Evolutionary conservation across 2,329 filamentous ascomycete genomes (phyloP).

Genomic region (Cryphonectria carpinicola): DNA sequence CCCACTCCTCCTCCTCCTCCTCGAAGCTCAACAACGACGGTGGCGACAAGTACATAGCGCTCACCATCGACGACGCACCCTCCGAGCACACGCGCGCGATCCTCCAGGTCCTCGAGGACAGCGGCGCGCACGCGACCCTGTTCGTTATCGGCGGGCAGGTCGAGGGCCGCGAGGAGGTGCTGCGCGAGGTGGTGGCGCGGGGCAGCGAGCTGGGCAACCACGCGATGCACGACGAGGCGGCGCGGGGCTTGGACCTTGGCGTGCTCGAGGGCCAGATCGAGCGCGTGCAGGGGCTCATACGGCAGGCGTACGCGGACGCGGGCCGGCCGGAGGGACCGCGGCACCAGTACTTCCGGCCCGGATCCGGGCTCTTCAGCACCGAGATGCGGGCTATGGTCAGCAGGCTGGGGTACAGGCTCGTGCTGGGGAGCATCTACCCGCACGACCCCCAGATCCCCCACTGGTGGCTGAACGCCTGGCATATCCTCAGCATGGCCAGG

Average conservation of each 20-base stretch:
- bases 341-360: conserved; percentile 77
- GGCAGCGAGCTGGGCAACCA: conserved; percentile 84
- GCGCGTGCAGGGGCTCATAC: conserved; percentile 65
- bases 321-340: conserved; percentile 43
- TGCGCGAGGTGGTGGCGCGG: conserved; percentile 60
- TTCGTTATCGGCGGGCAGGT: conserved; percentile 87
- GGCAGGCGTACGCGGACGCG: conserved; percentile 57
- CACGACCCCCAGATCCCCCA: conserved; percentile 85
- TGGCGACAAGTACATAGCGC: conserved; percentile 68
- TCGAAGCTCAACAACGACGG: conserved; percentile 47
- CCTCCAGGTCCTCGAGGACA: conserved; percentile 64
- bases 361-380: conserved; percentile 79
- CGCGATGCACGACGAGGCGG: conserved; percentile 85
- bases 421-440: conserved; percentile 85
- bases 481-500: conserved; percentile 78
- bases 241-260: conserved; percentile 60
- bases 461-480: conserved; percentile 71
- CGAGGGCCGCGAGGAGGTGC: conserved; percentile 50
- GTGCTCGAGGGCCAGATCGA: conserved; percentile 67
- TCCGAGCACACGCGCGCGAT: conserved; percentile 74
- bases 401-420: conserved; percentile 68
- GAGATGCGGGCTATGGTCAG: conserved; percentile 67
- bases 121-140: conserved; percentile 78
- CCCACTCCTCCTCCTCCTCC: conserved; percentile 26
- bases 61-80: conserved; percentile 88